phyloP scores from a whole-genome alignment of 2,329 filamentous ascomycete species.

The Penicillium sp. region DNA sequence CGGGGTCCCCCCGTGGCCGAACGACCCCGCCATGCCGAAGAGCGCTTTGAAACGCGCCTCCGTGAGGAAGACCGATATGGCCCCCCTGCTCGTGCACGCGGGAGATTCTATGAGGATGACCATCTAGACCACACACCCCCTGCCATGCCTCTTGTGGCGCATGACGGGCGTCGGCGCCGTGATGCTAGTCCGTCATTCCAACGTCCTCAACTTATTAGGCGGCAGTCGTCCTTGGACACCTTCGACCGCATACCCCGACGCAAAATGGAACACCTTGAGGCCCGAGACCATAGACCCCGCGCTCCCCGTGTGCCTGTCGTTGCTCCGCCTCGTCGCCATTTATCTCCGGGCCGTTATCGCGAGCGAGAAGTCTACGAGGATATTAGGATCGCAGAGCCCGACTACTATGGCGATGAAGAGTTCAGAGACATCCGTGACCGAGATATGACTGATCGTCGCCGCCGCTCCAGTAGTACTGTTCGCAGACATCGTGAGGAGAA shows the following conservation, averaged over 20 bases:
- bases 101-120: constrained; percentile 44
- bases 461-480: constrained; percentile 45
- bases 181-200: constrained; percentile 53
- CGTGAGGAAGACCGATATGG: constrained; percentile 45
- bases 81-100: constrained; percentile 42
- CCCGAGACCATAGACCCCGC: constrained; percentile 46
- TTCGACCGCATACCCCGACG: constrained; percentile 73
- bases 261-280: constrained; percentile 47
- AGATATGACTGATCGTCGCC: constrained; percentile 53
- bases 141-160: constrained; percentile 56
- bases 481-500: constrained; percentile 39
- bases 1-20: constrained; percentile 39
- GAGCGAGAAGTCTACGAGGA: constrained; percentile 64
- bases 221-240: constrained; percentile 86
- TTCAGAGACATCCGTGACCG: constrained; percentile 66
- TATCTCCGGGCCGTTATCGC: constrained; percentile 58
- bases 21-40: constrained; percentile 37
- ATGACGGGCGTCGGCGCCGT: constrained; percentile 55
- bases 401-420: constrained; percentile 70
- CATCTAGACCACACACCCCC: constrained; percentile 45
- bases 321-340: constrained; percentile 45
- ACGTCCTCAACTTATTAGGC: constrained; percentile 69
- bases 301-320: constrained; percentile 65
- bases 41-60: constrained; percentile 37
- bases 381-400: constrained; percentile 66